Base-by-base conservation (phyloP, 179 eudicot genomes). In the Dionaea muscipula region DNA sequence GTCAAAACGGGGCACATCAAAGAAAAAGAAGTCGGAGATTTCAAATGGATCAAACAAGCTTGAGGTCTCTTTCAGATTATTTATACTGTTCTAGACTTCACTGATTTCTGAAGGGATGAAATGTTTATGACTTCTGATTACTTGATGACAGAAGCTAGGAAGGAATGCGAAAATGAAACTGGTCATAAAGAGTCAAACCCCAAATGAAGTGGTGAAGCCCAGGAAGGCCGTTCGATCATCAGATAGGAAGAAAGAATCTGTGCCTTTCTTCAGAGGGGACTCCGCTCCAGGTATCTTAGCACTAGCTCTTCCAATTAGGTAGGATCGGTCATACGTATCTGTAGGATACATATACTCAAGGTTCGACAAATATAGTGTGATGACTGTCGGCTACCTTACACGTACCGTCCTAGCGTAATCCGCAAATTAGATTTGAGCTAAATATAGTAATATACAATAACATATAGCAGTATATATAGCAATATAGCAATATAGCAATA, bases 241-340 rank as follows among this genome's bases (percentile, higher is more conserved):
- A 24, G 47, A 50, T n/a, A 50, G 50, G 67, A 63, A 60, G 26
- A 47, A 36, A 55, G 72, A 68, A 15, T 45, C 48, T 8, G 55
- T 48, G 57, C 63, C 72, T 45, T 71, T 75, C 76, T 75, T 75
- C 45, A 60, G 64, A 35, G 62, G 41, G 21, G 79, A 68, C 53
- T 51, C 75, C 47, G 79, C 71, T 57, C 70, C 64, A 25, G 57
- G 79, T 75, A 71, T n/a, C n/a, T n/a, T 44, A 6, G 6, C 12
- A 1, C 26, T 38, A 24, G 16, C 31, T n/a, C 23, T 14, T 26
- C 22, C 14, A 1, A 21, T 22, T 3, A 38, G 20, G 23, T 8
- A 26, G 17, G 26, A 39, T 27, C 28, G 18, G 7, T 7, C 33
- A 7, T 24, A 11, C 25, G 13, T 25, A 22, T 25, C n/a, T 24